Percentiles rank a stretch among this genome's conserved stretches.
These are phyloP conservation scores for Pseudocercospora macadamiae DNA, from an alignment of 2,329 filamentous ascomycete genomes.

Conservation along the genomic window DNA sequence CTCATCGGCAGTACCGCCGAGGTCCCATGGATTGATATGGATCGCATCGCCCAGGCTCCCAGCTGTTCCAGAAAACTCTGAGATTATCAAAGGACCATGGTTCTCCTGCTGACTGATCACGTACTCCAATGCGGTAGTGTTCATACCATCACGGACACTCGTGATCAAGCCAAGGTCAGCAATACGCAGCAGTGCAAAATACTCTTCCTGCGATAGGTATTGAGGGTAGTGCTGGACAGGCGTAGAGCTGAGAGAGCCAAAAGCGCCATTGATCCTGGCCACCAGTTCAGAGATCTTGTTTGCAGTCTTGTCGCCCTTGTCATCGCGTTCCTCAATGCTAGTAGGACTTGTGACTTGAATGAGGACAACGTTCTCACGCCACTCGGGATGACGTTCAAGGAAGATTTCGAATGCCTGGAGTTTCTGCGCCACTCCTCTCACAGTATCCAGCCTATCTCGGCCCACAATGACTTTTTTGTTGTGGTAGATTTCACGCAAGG, in stretches of 20 bases:
- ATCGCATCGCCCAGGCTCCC: conserved; percentile 83
- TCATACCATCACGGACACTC: conserved; percentile 95
- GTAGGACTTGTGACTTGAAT: conserved; percentile 83
- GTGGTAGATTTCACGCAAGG: conserved; percentile 75
- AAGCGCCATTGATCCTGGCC: conserved; percentile 86
- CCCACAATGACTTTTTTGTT: conserved; percentile 95
- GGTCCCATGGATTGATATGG: conserved; percentile 96
- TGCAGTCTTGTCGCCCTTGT: conserved; percentile 77
- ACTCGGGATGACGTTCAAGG: conserved; percentile 85
- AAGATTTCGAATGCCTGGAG: conserved; percentile 92
- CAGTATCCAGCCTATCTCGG: conserved; percentile 88
- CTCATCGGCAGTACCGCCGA: conserved; percentile 78
- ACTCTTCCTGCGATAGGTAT: conserved; percentile 86
- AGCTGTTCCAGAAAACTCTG: conserved; percentile 94
- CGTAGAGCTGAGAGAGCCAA: conserved; percentile 83
- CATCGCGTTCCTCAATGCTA: conserved; percentile 72
- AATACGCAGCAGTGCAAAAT: conserved; percentile 88
- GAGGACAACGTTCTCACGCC: conserved; percentile 87
- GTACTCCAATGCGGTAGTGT: conserved; percentile 94
- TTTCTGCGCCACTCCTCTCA: conserved; percentile 93
- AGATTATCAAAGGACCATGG: conserved; percentile 86
- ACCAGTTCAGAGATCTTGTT: conserved; percentile 90
- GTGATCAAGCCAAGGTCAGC: conserved; percentile 94
- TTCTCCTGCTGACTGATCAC: conserved; percentile 87
- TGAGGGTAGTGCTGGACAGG: conserved; percentile 95